Base-by-base conservation (phyloP, 2,329 filamentous ascomycete genomes). In the Chrysoporthe puriensis region DNA sequence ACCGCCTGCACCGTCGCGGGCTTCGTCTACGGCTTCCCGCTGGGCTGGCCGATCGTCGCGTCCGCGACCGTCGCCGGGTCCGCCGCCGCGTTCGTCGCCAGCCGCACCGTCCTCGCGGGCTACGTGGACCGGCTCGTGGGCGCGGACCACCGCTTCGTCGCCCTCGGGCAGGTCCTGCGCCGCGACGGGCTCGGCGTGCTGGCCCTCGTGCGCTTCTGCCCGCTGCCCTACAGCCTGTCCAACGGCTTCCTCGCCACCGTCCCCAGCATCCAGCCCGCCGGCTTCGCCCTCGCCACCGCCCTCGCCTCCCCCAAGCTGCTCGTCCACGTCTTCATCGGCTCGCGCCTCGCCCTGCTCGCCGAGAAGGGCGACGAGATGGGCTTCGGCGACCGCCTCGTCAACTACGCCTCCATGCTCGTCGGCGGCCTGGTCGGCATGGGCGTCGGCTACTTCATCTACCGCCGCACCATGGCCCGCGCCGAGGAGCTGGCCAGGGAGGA, bases 161-260 rank as follows among this genome's bases (percentile, higher is more conserved):
- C 96, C 4, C 85, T 99, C 36, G 88, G 92, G 32, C 86, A 97
- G 74, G 96, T 96, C 8, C 83, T 99, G 70, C 93, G 97, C 71
- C 90, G 92, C 75, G 96, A 99, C 75, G 96, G 96, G 0, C 79
- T 99, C 63, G 91, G 93, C 74, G 89, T 98, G 64, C 85, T 99
- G 58, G 90, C 93, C 70, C 96, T 96, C 86, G 96, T 99, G 73
- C 88, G 96, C 42, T 86, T 98, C 71, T 98, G 95, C 75, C 96
- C 96, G 1, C 78, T 99, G 69, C 96, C 96, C 16, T 99, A 97
- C 78, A 96, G 92, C 63, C 83, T 98, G 72, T 94, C 92, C 76
- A 99, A 99, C 76, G 96, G 94, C 62, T 97, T 97, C 69, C 88
- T 99, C 66, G 93, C 93, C 42, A 98, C 96, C 1, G 94, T 99